Evolutionary conservation across 345 rosid genomes (phyloP).

Genomic region (Gossypium sturtianum): DNA sequence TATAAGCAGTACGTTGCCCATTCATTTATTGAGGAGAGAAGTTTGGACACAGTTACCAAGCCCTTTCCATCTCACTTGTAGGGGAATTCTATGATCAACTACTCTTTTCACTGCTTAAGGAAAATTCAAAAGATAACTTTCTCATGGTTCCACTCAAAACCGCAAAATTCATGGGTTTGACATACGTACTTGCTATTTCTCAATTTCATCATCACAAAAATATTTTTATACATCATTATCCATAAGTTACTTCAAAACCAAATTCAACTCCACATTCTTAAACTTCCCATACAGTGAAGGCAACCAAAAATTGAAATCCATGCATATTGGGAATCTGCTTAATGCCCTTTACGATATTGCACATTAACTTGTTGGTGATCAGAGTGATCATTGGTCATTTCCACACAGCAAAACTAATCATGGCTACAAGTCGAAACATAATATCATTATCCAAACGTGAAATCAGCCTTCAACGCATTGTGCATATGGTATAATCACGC

Average conservation of each 20-base stretch:
- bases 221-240: not conserved
- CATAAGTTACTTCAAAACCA: not conserved
- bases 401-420: not conserved
- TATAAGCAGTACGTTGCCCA: slow-evolving; percentile 21
- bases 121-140: slow-evolving; percentile 1
- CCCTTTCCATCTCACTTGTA: not conserved
- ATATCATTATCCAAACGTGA: not conserved
- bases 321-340: not conserved
- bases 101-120: not conserved
- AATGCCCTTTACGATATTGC: not conserved
- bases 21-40: slow-evolving; percentile 23
- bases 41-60: not conserved
- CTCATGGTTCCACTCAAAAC: not conserved
- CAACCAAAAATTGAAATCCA: not conserved
- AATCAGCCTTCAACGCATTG: not conserved
- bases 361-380: not conserved
- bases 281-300: not conserved
- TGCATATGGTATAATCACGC: not conserved
- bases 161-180: not conserved
- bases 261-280: not conserved
- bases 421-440: not conserved
- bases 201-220: not conserved
- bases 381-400: not conserved
- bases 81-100: not conserved
- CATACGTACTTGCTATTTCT: not conserved